Evolutionary conservation across 331 rosid genomes (phyloP).

Genomic region (Cydonia oblonga): DNA sequence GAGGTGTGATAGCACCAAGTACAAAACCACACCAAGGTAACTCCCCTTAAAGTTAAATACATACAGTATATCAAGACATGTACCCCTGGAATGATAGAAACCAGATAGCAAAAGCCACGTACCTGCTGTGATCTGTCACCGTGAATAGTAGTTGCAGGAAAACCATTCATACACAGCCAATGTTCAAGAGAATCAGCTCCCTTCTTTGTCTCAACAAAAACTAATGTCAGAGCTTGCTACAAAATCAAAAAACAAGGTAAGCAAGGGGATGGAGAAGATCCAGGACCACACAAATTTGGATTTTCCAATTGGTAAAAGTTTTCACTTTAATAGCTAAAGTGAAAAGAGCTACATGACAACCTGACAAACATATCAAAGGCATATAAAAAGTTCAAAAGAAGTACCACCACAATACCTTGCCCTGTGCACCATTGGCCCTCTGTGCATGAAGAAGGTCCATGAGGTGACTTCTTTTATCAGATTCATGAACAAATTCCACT

Average conservation of each 20-base stretch:
- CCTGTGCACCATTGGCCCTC: slow-evolving; percentile 62
- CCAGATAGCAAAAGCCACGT: slow-evolving; percentile 7
- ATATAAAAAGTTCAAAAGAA: neutral
- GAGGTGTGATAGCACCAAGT: neutral
- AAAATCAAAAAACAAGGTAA: neutral
- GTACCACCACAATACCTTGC: slow-evolving; percentile 41
- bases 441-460: slow-evolving; percentile 94
- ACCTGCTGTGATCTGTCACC: slow-evolving; percentile 89
- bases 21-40: neutral
- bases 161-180: slow-evolving; percentile 59
- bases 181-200: slow-evolving; percentile 88
- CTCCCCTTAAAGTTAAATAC: neutral
- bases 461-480: slow-evolving; percentile 88
- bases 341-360: no score
- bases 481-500: slow-evolving; percentile 78
- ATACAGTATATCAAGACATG: neutral
- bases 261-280: no score
- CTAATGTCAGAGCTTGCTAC: slow-evolving; percentile 78
- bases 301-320: neutral
- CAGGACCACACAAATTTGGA: neutral
- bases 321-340: neutral
- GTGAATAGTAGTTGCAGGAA: slow-evolving; percentile 87
- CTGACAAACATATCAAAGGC: no score
- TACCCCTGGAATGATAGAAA: neutral
- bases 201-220: slow-evolving; percentile 90